Evolutionary conservation across 192 early-diverging fungal species (phyloP), one percentile per base, ranked within the genome.

Genomic region (Diversispora epigaea): DNA sequence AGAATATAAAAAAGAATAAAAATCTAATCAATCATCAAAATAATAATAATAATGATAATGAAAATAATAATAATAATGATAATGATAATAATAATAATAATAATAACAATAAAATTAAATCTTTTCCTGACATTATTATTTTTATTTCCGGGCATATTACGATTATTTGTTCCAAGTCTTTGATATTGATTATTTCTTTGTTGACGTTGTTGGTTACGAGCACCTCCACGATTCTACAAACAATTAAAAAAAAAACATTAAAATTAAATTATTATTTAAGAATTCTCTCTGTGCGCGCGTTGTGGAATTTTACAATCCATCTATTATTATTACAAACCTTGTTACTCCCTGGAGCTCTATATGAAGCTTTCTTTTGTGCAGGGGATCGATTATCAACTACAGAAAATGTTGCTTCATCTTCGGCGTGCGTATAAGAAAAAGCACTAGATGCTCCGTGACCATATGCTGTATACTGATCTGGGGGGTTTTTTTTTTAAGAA

Each of bases 391-490:
- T 89, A 69, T 94, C 93, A 43, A 96, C 96, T 71, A 97, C 91
- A 21, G 94, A 94, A 89, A 99, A 99, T 6, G 96, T 91, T 68
- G 92, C 88, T 81, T 98, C 97, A 77, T 99, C 97, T 76, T 94
- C 91, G 44, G 87, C 92, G 55, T 91, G 91, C 54, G 91, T 90
- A 86, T 96, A 98, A 60, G 88, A 87, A 79, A 99, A 99, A 14
- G 91, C 88, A 41, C 89, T 91, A 19, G 93, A 89, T 44, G 90
- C 86, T 58, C 90, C 92, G 80, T 89, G 85, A 73, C 96, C 96
- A 80, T 94, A 96, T 4, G 91, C 90, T 82, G 95, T 90, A 70
- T 89, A 90, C 66, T 83, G 82, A 69, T 89, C 84, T 32, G n/a
- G n/a, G n/a, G n/a, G n/a, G n/a, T 32, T 32, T 32, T 32, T 32